Base-by-base conservation (phyloP, 2,329 filamentous ascomycete species). In the Hymenoscyphus linearis region DNA sequence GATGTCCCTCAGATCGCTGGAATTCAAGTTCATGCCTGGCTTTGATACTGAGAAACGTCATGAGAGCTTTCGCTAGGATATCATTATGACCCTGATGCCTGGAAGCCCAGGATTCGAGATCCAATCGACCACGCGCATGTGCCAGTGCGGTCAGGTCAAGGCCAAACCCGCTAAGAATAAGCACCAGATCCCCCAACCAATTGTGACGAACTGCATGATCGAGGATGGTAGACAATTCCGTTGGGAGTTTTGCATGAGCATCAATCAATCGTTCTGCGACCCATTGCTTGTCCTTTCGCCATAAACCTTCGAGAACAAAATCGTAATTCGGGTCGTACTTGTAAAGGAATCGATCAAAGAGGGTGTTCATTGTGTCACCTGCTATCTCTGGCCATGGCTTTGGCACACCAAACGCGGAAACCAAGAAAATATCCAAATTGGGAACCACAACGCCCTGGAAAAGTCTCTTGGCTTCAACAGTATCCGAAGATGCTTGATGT, bases 221-320 rank as follows among this genome's bases (percentile, higher is more conserved):
- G 65, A 91, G 86, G 37, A 93, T 89, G 16, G 85, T 76, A 2
- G 83, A 82, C 40, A 93, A 80, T 57, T 87, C 82, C 61, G 86
- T 83, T 2, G 85, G 87, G 68, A 89, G 85, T 61, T 82, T 78
- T 47, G 87, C 88, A 73, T 95, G 91, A 9, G 85, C 83, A 62
- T 92, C 87, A 50, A 93, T 85, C 36, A 99, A 84, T 62, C 90
- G 86, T 65, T 87, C 84, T 10, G 88, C 87, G 16, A 98, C 89
- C 89, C 92, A 98, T 22, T 88, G 83, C 67, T 87, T 90, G 72
- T 98, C 91, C 72, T 95, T 92, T 67, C 89, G 87, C 93, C 93
- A 98, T 5, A 96, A 78, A 62, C 91, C 93, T 71, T 96, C 88
- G 61, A 99, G 83, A 14, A 96, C 93, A 65, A 97, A 96, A 66